Evolutionary conservation across 805 yeast genomes (phyloP).

Genomic region (Cyberlindnera meyerae): DNA sequence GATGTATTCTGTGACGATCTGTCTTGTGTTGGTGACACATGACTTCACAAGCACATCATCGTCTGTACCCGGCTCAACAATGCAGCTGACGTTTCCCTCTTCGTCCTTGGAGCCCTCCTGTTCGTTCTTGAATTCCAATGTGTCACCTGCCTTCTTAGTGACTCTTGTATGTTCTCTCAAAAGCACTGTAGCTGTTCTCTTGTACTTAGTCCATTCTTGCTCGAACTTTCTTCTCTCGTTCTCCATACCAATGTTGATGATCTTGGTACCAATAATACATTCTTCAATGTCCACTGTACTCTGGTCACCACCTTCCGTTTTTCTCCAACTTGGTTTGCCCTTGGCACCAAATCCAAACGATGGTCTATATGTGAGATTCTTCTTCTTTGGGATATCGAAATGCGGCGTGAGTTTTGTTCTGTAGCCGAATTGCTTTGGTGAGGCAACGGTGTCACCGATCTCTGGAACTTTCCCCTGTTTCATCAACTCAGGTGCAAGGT

Average conservation of each 20-base stretch:
- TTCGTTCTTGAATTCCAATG: conserved; percentile 29
- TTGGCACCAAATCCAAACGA: conserved; percentile 86
- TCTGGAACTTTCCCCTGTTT: conserved; percentile 46
- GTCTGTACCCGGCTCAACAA: conserved; percentile 22
- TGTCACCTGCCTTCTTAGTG: conserved; percentile 20
- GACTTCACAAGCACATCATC: conserved; percentile 46
- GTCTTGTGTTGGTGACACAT: conserved; percentile 75
- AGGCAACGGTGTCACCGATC: conserved; percentile 59
- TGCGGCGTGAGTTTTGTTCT: conserved; percentile 96
- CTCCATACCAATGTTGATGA: conserved; percentile 67
- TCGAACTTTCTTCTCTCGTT: conserved; percentile 60
- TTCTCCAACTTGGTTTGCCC: conserved; percentile 72
- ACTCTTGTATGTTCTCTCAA: conserved; percentile 70
- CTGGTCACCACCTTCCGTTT: conserved; percentile 49
- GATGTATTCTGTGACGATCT: conserved; percentile 72
- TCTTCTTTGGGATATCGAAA: conserved; percentile 68
- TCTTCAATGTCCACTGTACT: conserved; percentile 87
- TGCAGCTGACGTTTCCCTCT: conserved; percentile 33
- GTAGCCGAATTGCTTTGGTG: conserved; percentile 74
- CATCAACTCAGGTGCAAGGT: conserved; percentile 58
- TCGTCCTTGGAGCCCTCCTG: conserved; percentile 43
- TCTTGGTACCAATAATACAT: conserved; percentile 81
- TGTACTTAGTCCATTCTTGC: conserved; percentile 40
- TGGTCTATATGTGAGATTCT: conserved; percentile 45
- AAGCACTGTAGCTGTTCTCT: conserved; percentile 82